Evolutionary conservation across 2,329 filamentous ascomycete genomes (phyloP).

Genomic region (Trichoderma atroviride): DNA sequence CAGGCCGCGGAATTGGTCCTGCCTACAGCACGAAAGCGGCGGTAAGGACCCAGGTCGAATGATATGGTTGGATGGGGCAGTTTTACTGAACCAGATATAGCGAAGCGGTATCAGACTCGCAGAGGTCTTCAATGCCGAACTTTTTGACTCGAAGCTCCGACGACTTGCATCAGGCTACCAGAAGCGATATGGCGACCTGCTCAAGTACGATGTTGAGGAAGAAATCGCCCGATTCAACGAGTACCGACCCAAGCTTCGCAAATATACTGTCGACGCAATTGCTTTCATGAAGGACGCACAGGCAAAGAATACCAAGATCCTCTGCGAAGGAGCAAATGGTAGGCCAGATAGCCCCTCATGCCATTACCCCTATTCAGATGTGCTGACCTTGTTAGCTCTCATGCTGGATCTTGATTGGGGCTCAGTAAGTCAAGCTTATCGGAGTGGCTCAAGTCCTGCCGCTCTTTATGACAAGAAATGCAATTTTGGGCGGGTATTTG

Average conservation of each 20-base stretch:
- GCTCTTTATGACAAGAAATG: not conserved
- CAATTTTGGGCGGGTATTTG: not conserved
- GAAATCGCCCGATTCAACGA: constrained; percentile 66
- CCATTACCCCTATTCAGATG: not conserved
- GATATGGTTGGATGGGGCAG: not conserved
- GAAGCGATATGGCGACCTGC: constrained; percentile 68
- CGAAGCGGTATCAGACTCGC: constrained; percentile 68
- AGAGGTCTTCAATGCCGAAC: constrained; percentile 67
- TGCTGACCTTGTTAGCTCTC: constrained; percentile 23
- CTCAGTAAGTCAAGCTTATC: constrained; percentile 10
- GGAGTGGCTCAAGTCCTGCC: not conserved
- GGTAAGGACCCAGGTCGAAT: constrained; percentile 15
- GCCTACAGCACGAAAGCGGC: constrained; percentile 39
- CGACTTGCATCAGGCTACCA: constrained; percentile 60
- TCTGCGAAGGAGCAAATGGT: constrained; percentile 65
- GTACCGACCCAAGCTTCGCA: constrained; percentile 59
- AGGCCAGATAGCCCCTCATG: not conserved
- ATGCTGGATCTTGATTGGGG: constrained; percentile 26
- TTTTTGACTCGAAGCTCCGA: constrained; percentile 68
- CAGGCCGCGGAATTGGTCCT: constrained; percentile 45
- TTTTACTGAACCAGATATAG: constrained; percentile 37
- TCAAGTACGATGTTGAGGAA: constrained; percentile 68
- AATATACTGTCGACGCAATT: constrained; percentile 68
- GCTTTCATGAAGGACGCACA: constrained; percentile 65
- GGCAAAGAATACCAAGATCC: constrained; percentile 58